Conservation (phyloP, 768 basidiomycete genomes). For the Kwoniella sp. region DNA sequence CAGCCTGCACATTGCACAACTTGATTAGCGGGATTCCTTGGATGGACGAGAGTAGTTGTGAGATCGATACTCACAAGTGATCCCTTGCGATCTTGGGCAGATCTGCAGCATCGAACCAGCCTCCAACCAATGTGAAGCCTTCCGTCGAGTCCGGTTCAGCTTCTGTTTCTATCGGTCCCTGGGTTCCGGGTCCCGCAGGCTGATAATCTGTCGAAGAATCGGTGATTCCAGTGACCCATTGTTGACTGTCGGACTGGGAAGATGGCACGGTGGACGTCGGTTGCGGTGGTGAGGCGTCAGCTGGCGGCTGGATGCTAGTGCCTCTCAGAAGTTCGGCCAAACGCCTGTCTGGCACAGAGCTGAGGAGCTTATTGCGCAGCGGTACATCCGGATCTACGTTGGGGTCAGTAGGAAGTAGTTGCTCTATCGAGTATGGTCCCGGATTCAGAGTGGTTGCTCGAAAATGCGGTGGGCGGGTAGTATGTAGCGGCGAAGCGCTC, state of each 20-base stretch:
- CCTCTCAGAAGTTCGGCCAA: background rate
- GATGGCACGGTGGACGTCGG: slow-evolving; percentile 1
- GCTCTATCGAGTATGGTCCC: background rate
- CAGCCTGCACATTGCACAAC: slow-evolving; percentile 20
- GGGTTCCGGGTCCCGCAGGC: slow-evolving; percentile 11
- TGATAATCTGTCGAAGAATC: slow-evolving; percentile 9
- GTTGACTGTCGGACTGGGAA: background rate
- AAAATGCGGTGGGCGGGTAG: background rate
- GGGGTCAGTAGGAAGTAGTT: background rate
- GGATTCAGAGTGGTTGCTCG: background rate
- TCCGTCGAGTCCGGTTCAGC: slow-evolving; percentile 7
- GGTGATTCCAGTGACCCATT: slow-evolving; percentile 23
- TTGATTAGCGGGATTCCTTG: background rate
- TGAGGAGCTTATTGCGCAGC: background rate
- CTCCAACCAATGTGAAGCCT: slow-evolving; percentile 35
- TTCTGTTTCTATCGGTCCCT: background rate
- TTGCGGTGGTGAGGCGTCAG: slow-evolving; percentile 7
- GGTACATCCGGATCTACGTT: background rate
- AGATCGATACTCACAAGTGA: slow-evolving; percentile 42
- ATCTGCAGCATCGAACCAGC: slow-evolving; percentile 51
- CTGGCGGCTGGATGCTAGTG: background rate
- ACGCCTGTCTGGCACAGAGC: background rate
- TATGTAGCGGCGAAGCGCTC: no score
- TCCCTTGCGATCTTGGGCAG: slow-evolving; percentile 47
- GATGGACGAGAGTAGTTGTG: background rate